These are phyloP conservation scores for Yarrowia keelungensis DNA, from an alignment of 805 yeast genomes.

Conservation along the genomic window DNA sequence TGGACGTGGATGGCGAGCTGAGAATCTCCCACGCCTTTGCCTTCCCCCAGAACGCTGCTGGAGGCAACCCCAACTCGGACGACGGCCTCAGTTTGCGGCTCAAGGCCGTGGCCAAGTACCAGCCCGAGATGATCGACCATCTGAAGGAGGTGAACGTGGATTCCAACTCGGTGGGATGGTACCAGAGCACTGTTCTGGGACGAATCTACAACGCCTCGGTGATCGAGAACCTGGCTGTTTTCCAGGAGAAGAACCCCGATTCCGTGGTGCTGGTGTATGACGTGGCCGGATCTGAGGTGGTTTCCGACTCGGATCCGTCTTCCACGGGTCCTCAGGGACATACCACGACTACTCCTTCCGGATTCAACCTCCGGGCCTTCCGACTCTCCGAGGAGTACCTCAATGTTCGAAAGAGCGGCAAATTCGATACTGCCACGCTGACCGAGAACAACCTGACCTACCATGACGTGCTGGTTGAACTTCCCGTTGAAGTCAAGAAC, in stretches of 20 bases:
- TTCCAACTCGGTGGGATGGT: slow-evolving; percentile 80
- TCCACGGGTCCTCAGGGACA: slow-evolving; percentile 13
- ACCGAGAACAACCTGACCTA: slow-evolving; percentile 65
- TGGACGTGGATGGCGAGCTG: slow-evolving; percentile 62
- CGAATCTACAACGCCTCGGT: slow-evolving; percentile 67
- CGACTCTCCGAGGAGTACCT: slow-evolving; percentile 70
- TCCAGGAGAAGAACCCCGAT: slow-evolving; percentile 63
- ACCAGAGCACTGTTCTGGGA: slow-evolving; percentile 72
- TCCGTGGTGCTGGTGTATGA: slow-evolving; percentile 68
- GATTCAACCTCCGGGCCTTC: slow-evolving; percentile 69
- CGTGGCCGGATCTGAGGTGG: slow-evolving; percentile 50
- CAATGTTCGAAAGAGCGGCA: slow-evolving; percentile 57
- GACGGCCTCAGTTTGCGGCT: slow-evolving; percentile 67
- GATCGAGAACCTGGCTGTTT: slow-evolving; percentile 71
- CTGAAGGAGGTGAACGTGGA: slow-evolving; percentile 70
- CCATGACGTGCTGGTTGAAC: slow-evolving; percentile 72
- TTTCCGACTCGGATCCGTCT: slow-evolving; percentile 4
- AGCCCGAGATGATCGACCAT: slow-evolving; percentile 67
- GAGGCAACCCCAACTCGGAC: slow-evolving; percentile 55
- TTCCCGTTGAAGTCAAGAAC: slow-evolving; percentile 70
- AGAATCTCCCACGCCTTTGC: slow-evolving; percentile 67
- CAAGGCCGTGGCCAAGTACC: slow-evolving; percentile 69
- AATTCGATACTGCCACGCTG: slow-evolving; percentile 70
- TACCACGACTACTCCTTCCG: slow-evolving; percentile 64
- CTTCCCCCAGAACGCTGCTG: slow-evolving; percentile 57